Evolutionary conservation across 768 basidiomycete genomes (phyloP), one percentile per base, ranked within the genome.

Genomic region (Tulasnella calospora): DNA sequence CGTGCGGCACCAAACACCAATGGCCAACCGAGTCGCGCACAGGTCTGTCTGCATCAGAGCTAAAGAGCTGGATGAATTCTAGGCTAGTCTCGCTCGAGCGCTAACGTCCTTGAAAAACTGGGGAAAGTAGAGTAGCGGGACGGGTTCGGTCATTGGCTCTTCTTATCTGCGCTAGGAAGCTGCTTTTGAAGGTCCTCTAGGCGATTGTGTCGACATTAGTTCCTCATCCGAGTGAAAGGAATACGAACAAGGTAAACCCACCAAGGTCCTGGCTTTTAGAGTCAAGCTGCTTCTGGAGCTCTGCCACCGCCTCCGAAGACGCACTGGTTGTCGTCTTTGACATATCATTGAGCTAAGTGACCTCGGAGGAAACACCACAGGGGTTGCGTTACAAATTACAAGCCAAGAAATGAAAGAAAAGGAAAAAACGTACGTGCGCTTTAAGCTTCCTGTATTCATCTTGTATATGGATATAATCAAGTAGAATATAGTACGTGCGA

Each of bases 381-480:
- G 38, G 3, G 38, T 38, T 9, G 5, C 9, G 5, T 38, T 38
- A 38, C 38, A 38, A 9, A 9, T 38, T 3, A 38, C 38, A 38
- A 9, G 38, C 38, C 38, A 9, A 38, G 38, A 38, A 38, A 38
- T 9, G 3, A 3, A 38, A 38, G 3, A n/a, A 4, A 4, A 4
- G 38, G 38, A 9, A 9, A 4, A 4, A 38, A 80, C 81, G 76
- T 77, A 86, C 89, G 79, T 86, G 84, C 81, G 91, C 88, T 87
- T 96, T 95, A 79, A 98, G 83, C 82, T 92, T 91, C 27, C 90
- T 90, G 82, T 94, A 94, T 82, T 94, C 90, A 81, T 96, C 96
- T 84, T 97, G 94, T 0, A 91, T 89, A 81, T 94, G 91, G 80
- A 98, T 92, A 81, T 98, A 91, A 83, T 98, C 95, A 82, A 96